These are phyloP conservation scores for Nakazawaea peltata DNA, from an alignment of 805 yeast genomes.

Conservation along the genomic window DNA sequence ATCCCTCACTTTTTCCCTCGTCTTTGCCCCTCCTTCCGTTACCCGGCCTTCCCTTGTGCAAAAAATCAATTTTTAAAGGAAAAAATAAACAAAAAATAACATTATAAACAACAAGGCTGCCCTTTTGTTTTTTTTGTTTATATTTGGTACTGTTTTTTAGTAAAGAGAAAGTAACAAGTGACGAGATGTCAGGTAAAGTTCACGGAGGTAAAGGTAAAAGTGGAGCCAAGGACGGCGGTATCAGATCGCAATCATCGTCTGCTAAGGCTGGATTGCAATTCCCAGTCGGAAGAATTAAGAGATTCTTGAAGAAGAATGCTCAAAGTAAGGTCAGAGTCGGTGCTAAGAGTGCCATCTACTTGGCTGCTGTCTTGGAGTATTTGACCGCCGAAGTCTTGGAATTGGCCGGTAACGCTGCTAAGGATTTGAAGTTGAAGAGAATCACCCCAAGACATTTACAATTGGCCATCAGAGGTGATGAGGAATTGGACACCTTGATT, in stretches of 20 bases:
- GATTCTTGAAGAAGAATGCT: slow-evolving; percentile 87
- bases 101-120: not conserved
- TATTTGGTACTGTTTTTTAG: not conserved
- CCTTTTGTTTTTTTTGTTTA: not conserved
- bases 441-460: slow-evolving; percentile 96
- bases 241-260: slow-evolving; percentile 73
- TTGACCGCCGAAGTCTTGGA: slow-evolving; percentile 95
- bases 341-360: slow-evolving; percentile 71
- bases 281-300: slow-evolving; percentile 98
- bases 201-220: slow-evolving; percentile 94
- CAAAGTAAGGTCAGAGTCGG: slow-evolving; percentile 77
- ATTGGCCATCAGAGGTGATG: slow-evolving; percentile 96
- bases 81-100: not conserved
- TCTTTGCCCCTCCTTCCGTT: not conserved
- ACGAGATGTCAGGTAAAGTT: slow-evolving; percentile 77
- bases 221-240: slow-evolving; percentile 57
- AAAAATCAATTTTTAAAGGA: not conserved
- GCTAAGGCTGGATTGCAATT: slow-evolving; percentile 93
- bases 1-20: not conserved
- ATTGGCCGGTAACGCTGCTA: slow-evolving; percentile 97
- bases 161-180: not conserved
- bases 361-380: slow-evolving; percentile 93
- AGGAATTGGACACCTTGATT: slow-evolving; percentile 88
- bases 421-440: slow-evolving; percentile 91
- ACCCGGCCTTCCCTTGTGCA: not conserved